phyloP scores from a whole-genome alignment of 345 rosid genomes.

The Combretum micranthum region DNA sequence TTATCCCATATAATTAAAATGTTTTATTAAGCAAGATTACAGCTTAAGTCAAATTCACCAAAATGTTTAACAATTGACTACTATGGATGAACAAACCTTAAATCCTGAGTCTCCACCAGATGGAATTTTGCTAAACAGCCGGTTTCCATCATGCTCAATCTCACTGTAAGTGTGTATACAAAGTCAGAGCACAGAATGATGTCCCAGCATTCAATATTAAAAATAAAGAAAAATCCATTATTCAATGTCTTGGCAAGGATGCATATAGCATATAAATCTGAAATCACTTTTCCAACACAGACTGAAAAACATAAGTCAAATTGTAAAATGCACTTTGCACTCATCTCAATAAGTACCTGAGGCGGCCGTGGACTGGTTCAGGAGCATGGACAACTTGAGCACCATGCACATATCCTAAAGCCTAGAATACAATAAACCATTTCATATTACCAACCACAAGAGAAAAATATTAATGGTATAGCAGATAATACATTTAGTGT shows the following conservation, averaged over 20 bases:
- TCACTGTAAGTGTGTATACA: constrained; percentile 45
- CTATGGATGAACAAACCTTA: constrained; percentile 43
- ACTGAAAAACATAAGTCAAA: constrained; percentile 3
- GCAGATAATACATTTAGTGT: neutral
- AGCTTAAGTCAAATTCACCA: no score
- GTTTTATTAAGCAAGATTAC: no score
- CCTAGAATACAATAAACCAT: constrained; percentile 40
- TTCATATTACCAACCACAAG: neutral
- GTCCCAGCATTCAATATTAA: neutral
- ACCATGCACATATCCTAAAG: constrained; percentile 86
- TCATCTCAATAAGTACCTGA: constrained; percentile 50
- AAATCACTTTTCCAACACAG: neutral
- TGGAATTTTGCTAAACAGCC: constrained; percentile 64
- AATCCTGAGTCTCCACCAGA: constrained; percentile 78
- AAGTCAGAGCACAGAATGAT: neutral
- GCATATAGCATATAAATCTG: neutral
- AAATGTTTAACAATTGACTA: neutral
- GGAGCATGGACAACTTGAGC: constrained; percentile 81
- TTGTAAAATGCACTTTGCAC: neutral
- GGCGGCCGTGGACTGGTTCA: constrained; percentile 92
- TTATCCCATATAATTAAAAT: no score
- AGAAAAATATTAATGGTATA: neutral
- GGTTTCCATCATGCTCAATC: constrained; percentile 73
- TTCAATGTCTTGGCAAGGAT: neutral
- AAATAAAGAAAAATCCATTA: constrained; percentile 1